These are phyloP conservation scores for Heterobasidion occidentale DNA, from an alignment of 1,284 basidiomycete species.

Conservation along the genomic window DNA sequence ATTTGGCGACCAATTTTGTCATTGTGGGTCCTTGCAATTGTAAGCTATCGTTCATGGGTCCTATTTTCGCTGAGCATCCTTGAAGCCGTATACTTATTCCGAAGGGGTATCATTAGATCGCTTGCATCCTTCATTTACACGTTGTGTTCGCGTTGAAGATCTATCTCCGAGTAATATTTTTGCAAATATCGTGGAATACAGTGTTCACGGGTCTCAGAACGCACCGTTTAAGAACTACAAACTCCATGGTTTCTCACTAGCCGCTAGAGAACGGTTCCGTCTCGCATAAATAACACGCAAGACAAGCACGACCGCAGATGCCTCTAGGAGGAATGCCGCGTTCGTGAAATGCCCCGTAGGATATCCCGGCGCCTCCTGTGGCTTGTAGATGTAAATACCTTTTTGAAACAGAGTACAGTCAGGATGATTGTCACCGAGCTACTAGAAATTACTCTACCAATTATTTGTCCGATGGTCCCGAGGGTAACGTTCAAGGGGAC, in stretches of 20 bases:
- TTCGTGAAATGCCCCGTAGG: conserved; percentile 30
- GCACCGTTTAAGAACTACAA: conserved; percentile 3
- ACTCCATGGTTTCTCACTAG: conserved; percentile 13
- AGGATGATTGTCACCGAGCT: not conserved
- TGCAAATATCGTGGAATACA: not conserved
- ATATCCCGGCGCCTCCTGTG: conserved; percentile 23
- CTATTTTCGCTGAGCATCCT: too few relatives aligned
- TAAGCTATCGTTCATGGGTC: too few relatives aligned
- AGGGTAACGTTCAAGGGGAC: conserved; percentile 30
- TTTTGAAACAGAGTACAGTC: not conserved
- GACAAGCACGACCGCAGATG: conserved; percentile 14
- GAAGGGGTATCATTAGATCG: too few relatives aligned
- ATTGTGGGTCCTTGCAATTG: too few relatives aligned
- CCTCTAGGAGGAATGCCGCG: conserved; percentile 21
- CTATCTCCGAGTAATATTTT: too few relatives aligned
- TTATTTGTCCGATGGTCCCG: conserved; percentile 28
- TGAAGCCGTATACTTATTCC: too few relatives aligned
- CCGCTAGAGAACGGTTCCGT: conserved; percentile 12
- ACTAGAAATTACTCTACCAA: conserved; percentile 12
- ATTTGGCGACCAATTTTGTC: too few relatives aligned
- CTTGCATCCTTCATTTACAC: too few relatives aligned
- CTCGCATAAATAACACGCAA: conserved; percentile 14
- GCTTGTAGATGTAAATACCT: conserved; percentile 32
- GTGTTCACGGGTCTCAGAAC: not conserved
- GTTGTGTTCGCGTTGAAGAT: too few relatives aligned